Conservation (phyloP, 2,329 filamentous ascomycete genomes). For the Didymella keratinophila region DNA sequence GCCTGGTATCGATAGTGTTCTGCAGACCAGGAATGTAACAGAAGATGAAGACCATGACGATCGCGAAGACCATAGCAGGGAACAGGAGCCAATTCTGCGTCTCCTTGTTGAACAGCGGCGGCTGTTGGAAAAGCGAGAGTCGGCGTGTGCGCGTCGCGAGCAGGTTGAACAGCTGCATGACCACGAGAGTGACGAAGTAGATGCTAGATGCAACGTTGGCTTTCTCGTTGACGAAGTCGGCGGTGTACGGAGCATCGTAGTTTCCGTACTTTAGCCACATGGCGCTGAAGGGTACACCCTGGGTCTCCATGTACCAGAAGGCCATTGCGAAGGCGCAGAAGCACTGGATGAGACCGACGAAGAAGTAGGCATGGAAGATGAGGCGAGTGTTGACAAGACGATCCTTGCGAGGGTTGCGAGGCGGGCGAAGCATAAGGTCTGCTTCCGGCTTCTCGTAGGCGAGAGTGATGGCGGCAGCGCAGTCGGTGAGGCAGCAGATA, state of each 20-base stretch:
- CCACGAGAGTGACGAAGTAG: conserved; percentile 81
- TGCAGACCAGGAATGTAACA: conserved; percentile 73
- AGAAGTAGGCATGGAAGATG: conserved; percentile 74
- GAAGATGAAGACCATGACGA: conserved; percentile 72
- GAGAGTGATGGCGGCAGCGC: conserved; percentile 67
- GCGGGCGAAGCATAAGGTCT: conserved; percentile 73
- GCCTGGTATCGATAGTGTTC: conserved; percentile 64
- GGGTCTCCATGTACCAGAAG: conserved; percentile 51
- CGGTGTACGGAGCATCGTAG: conserved; percentile 35
- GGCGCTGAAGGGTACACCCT: conserved; percentile 71
- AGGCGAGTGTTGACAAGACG: conserved; percentile 77
- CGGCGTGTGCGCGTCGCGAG: conserved; percentile 70
- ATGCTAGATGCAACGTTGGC: conserved; percentile 74
- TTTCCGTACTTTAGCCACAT: conserved; percentile 65
- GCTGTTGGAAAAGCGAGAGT: conserved; percentile 74
- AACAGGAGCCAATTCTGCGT: conserved; percentile 76
- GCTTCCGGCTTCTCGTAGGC: conserved; percentile 81
- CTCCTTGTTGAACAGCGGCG: conserved; percentile 68
- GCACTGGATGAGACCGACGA: conserved; percentile 66
- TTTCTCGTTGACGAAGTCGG: conserved; percentile 51
- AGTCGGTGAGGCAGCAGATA: conserved; percentile 76
- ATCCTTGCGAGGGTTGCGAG: conserved; percentile 73
- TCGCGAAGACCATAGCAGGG: conserved; percentile 72
- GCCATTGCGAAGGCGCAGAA: conserved; percentile 55
- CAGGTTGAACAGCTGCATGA: conserved; percentile 83